These are phyloP conservation scores for Malassezia nana DNA, from an alignment of 1,284 basidiomycete species.

Conservation along the genomic window DNA sequence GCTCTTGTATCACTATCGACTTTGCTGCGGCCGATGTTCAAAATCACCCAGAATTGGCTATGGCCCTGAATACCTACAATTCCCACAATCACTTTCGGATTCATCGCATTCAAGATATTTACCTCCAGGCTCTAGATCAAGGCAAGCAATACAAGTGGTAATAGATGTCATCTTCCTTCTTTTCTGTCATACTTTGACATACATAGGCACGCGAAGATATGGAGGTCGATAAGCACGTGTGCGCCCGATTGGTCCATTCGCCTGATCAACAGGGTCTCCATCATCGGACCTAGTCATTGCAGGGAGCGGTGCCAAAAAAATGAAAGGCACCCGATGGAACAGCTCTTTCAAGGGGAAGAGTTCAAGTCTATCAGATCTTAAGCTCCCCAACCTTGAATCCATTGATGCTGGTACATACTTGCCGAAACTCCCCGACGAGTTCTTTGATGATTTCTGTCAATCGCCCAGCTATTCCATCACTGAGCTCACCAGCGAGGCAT, in stretches of 20 bases:
- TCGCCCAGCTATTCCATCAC: not conserved
- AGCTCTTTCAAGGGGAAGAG: not conserved
- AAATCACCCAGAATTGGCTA: not conserved
- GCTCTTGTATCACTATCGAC: constrained; percentile 5
- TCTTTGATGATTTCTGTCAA: not conserved
- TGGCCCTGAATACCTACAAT: constrained; percentile 10
- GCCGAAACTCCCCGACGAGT: not conserved
- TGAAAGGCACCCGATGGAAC: not conserved
- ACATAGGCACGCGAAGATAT: too few species aligned
- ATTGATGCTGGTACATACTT: not conserved
- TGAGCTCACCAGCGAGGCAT: not conserved
- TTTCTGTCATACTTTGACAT: too few species aligned
- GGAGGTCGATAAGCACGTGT: too few species aligned
- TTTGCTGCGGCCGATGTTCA: constrained; percentile 1
- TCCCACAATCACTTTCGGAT: constrained; percentile 4
- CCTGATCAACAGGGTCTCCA: not conserved
- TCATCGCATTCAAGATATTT: constrained; percentile 5
- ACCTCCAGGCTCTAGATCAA: not conserved
- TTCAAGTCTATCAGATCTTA: not conserved
- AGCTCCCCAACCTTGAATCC: not conserved
- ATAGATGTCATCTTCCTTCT: not conserved
- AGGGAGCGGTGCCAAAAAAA: not conserved
- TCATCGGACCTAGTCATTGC: not conserved
- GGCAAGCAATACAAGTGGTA: constrained; percentile 5
- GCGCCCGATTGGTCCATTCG: not conserved